A percentile compares a stretch with the other conserved stretches of the same genome.
These are phyloP conservation scores for Phytopythium delawarense DNA, from an alignment of 352 stramenopile species.

Conservation along the genomic window DNA sequence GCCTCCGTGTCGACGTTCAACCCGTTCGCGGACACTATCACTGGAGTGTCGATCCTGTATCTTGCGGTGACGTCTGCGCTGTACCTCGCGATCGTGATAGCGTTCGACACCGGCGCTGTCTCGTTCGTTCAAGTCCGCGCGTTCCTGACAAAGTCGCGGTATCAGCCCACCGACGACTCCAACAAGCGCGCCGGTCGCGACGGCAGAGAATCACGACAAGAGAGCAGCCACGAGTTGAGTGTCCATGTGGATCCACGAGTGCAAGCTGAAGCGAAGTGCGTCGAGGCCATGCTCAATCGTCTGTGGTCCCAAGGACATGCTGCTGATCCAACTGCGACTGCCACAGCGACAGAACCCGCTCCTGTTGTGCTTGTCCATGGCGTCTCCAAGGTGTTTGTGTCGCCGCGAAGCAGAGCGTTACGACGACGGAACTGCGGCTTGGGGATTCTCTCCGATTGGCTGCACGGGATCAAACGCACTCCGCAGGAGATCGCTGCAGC, in stretches of 20 bases:
- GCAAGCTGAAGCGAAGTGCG: background rate
- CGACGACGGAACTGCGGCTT: background rate
- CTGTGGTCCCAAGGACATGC: background rate
- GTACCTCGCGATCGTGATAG: conserved; percentile 34
- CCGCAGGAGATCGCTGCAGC: background rate
- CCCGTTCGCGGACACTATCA: conserved; percentile 12
- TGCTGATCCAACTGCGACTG: background rate
- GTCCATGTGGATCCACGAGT: conserved; percentile 5
- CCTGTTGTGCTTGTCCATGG: conserved; percentile 4
- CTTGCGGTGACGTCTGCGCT: conserved; percentile 34
- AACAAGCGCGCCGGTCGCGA: background rate
- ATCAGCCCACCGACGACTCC: background rate
- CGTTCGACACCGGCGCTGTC: conserved; percentile 24
- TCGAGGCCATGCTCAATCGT: background rate
- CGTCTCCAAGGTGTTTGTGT: conserved; percentile 7
- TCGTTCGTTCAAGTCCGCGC: background rate
- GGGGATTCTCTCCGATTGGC: background rate
- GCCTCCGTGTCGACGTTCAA: background rate
- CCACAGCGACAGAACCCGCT: background rate
- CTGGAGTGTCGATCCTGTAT: conserved; percentile 29
- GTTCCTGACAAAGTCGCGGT: background rate
- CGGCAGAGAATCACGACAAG: background rate
- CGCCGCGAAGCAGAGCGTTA: background rate
- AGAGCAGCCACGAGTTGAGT: conserved; percentile 1
- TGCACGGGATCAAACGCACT: background rate